Base-by-base conservation (phyloP, 148 eudicot species). In the Spergularia bocconei region DNA sequence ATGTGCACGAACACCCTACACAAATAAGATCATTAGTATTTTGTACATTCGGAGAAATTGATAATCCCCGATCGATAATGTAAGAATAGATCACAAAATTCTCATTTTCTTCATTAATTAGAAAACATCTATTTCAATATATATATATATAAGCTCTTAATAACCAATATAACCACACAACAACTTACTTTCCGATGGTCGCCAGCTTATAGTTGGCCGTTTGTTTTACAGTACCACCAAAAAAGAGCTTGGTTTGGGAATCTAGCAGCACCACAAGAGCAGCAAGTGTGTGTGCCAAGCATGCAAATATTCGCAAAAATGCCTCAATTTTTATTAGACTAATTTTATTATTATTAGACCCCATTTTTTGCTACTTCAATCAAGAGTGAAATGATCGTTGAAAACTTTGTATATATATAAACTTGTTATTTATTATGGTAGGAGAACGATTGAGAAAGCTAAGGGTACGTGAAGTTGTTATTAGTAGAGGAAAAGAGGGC, bases 1-100 rank as follows among this genome's bases (percentile, higher is more conserved):
- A 87, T 75, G 74, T 86, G 81, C 72, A 89, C 79, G 51, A 81
- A 67, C 13, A 74, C 68, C 41, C 92, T 88, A 59, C 75, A 51
- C 62, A 36, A 16, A 13, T 19, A 13, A 16, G 6, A 39, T 65
- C 52, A 41, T 1, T n/a, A 38, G 39, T 17, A 16, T 19, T 36
- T 14, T 13, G 44, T n/a, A 55, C 7, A 55, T 13, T 55, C 58
- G 12, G 2, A 7, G 15, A 53, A 53, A 16, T 53, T 14, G 12
- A 53, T 2, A 53, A 11, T 4, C 5, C 5, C 11, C 56, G 56
- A 53, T 16, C 17, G 1, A 11, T 29, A 53, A 11, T 53, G 13
- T 19, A 20, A 59, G 25, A 11, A 19, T 29, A 7, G 59, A 7
- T 55, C 7, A 55, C n/a, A 17, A 6, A 54, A 15, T 23, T 23